These are phyloP conservation scores for Aureobasidium subglaciale DNA, from an alignment of 2,329 filamentous ascomycete genomes.

Conservation along the genomic window DNA sequence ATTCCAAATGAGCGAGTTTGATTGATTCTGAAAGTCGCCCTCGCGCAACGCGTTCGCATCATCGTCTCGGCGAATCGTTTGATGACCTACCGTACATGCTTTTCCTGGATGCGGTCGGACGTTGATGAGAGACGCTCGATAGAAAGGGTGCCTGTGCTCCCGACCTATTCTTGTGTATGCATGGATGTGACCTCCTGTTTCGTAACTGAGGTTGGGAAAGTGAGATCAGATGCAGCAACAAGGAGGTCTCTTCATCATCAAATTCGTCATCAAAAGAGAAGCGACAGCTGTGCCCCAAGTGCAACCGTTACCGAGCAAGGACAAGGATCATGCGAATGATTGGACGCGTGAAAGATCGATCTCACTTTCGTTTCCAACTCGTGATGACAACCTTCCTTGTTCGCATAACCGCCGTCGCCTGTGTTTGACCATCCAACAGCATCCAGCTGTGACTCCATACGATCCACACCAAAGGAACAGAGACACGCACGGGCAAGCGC, in stretches of 20 bases:
- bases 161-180: neutral
- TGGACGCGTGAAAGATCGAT: neutral
- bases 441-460: neutral
- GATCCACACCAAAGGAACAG: neutral
- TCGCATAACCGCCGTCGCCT: neutral
- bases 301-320: slow-evolving; percentile 7
- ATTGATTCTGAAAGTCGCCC: slow-evolving; percentile 1
- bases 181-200: slow-evolving; percentile 4
- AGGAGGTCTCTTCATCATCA: slow-evolving; percentile 12
- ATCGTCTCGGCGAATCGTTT: slow-evolving; percentile 7
- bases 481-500: slow-evolving; percentile 7
- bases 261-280: slow-evolving; percentile 8
- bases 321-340: neutral
- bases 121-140: neutral
- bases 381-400: slow-evolving; percentile 1
- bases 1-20: slow-evolving; percentile 8
- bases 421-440: slow-evolving; percentile 7
- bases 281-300: slow-evolving; percentile 5
- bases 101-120: neutral
- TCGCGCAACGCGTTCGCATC: slow-evolving; percentile 3
- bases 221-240: slow-evolving; percentile 11
- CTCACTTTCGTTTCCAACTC: neutral
- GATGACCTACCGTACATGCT: slow-evolving; percentile 10
- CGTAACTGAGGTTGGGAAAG: neutral
- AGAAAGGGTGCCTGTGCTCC: neutral